Evolutionary conservation across 1,284 basidiomycete genomes (phyloP), one percentile per base, ranked within the genome.

Genomic region (Cryptococcus sp.): DNA sequence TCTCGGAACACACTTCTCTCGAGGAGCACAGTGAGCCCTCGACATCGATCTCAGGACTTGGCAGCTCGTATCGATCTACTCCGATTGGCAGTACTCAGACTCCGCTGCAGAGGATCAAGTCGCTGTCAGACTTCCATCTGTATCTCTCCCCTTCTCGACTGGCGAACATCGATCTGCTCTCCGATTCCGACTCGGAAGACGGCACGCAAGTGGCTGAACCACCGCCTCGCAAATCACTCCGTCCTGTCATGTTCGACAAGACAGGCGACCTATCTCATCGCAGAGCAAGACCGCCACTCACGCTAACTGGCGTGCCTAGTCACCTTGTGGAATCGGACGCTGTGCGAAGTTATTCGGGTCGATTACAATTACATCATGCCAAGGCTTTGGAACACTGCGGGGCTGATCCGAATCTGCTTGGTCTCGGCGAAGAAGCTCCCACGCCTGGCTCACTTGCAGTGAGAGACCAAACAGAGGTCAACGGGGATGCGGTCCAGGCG

Each of bases 111-210:
- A 62, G 72, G 22, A 75, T 76, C 41, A 74, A 73, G 50, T 72
- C 70, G 0, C 55, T 78, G 13, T 71, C 74, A 5, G 68, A 78
- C 56, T 79, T 79, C 60, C 73, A 75, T 44, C 73, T 79, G 0
- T 77, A 79, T 58, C 69, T 79, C 10, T 79, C 78, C 0, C 77
- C 78, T 0, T 78, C 76, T 1, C 63, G 77, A 20, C 59, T 75
- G 11, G 74, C 75, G 8, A 64, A 77, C 53, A 61, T 76, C 35
- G 72, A 75, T 53, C 58, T 76, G 3, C 57, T 76, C 15, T 66
- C 71, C 15, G 72, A 73, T 53, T 70, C 71, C n/a, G 71, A 73
- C 19, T 62, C 69, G 39, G 70, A 72, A 11, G 47, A 58, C 3
- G 68, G 61, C 16, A 45, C 41, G 7, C 42, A 35, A 23, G 39